Base-by-base conservation (phyloP, 176 grass and related monocot genomes). In the Avena sativa region DNA sequence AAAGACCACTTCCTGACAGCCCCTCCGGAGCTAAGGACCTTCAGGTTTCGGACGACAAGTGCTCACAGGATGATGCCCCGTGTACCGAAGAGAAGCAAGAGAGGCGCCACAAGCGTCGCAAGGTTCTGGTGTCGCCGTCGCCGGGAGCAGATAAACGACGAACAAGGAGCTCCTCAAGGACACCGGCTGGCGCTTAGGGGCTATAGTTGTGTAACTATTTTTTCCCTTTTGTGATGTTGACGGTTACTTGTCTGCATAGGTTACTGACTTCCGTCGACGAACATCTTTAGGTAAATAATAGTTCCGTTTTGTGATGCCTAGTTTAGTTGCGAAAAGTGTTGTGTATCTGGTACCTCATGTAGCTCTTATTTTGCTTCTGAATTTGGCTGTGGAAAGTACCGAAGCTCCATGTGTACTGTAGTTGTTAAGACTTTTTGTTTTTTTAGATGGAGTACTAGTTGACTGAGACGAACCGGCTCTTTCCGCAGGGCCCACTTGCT, bases 31-130 rank as follows among this genome's bases (percentile, higher is more conserved):
- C 40, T 12, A 48, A 59, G 43, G 63, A 83, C 61, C 67, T 75
- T 5, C 10, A 70, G 10, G 13, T 78, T 19, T 26, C 86, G 1
- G 87, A 86, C 9, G 89, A 87, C 12, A 85, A 79, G 34, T 50
- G 77, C 46, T 85, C 50, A 3, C 40, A 92, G 67, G 82, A 90
- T 36, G 86, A 86, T 44, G 80, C 23, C 4, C 34, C 57, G 4
- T 26, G 30, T 10, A 71, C 32, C 2, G 79, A 67, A 8, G 85
- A 71, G 14, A 98, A 85, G 80, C 55, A 36, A 71, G 84, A 91
- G 66, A 75, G 66, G 6, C 60, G 83, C 57, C 71, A 82, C 86
- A 99, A 99, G 90, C 87, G 97, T 25, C 90, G 90, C 12, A 96
- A 94, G 91, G 80, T 90, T 50, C 10, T 70, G 57, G 5, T 9